Evolutionary conservation across 768 basidiomycete genomes (phyloP), one percentile per base, ranked within the genome.

Genomic region (Leucocoprinus leucothites): DNA sequence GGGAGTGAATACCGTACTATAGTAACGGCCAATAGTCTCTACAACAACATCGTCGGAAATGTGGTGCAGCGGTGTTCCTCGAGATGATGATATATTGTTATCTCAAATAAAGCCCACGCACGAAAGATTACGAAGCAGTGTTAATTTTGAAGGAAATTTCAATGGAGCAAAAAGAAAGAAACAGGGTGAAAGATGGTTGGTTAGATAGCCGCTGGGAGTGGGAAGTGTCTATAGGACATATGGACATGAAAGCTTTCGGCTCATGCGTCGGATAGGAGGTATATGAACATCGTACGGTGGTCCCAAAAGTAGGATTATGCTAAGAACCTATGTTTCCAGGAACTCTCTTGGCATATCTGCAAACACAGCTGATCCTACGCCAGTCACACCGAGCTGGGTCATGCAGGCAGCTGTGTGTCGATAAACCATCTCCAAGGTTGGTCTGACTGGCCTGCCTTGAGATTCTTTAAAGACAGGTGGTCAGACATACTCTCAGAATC

Each of bases 341-440:
- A 92, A 80, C 63, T 93, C 91, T 62, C 79, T 85, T 25, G 78
- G 73, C 75, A 91, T 80, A 62, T 94, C 91, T 14, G 86, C 88
- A 66, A 89, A 91, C 16, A 89, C 89, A 26, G 92, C 92, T 26
- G 81, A 71, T 11, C 91, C 92, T 9, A 82, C 79, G 9, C 91
- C 90, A 58, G 83, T 65, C 41, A 87, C 64, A 5, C 86, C 91
- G 11, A 94, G 81, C 60, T 91, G 82, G n/a, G 76, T 71, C 18
- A 94, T 71, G 60, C 82, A 82, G 19, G 83, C 84, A 25, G 80
- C 73, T 0, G 87, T 84, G 59, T 91, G 91, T 34, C 91, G 82
- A 66, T 88, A 94, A 51, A 92, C 65, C 51, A 79, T 83, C 65
- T 94, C 92, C 53, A 94, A 74, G 13, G 85, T 74, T 2, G 92